Conservation (phyloP, 2,329 filamentous ascomycete species). For the Cladobotryum protrusum region DNA sequence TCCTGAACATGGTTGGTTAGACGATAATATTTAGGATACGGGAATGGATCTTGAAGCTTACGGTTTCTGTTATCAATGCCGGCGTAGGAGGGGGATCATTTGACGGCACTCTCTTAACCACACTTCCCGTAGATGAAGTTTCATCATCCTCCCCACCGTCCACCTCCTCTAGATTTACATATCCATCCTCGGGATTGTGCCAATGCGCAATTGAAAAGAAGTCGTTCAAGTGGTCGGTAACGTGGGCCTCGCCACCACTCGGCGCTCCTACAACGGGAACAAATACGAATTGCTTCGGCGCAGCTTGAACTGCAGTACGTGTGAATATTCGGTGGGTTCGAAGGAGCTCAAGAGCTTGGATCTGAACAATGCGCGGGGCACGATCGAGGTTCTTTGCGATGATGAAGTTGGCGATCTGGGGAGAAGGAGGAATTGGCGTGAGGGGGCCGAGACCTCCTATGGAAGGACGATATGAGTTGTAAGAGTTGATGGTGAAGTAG, state of each 20-base stretch:
- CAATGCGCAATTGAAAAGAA: conserved; percentile 84
- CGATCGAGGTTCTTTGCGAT: conserved; percentile 74
- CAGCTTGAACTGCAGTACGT: conserved; percentile 63
- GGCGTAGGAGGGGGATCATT: conserved; percentile 16
- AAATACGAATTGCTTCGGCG: conserved; percentile 74
- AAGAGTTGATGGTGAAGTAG: conserved; percentile 26
- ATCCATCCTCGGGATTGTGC: conserved; percentile 66
- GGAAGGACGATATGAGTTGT: conserved; percentile 18
- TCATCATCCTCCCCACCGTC: conserved; percentile 26
- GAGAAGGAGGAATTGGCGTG: conserved; percentile 19
- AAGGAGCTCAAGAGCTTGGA: conserved; percentile 73
- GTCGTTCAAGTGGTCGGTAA: conserved; percentile 64
- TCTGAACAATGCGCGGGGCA: conserved; percentile 70
- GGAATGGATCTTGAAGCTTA: conserved; percentile 21
- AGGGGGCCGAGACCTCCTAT: conserved; percentile 23
- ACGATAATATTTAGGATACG: neutral
- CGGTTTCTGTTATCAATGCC: conserved; percentile 37
- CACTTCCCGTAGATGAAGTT: conserved; percentile 37
- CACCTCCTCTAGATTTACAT: conserved; percentile 66
- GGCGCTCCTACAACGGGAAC: conserved; percentile 59
- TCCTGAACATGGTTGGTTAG: conserved; percentile 32
- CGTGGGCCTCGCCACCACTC: conserved; percentile 40
- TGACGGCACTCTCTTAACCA: conserved; percentile 33
- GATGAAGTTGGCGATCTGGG: conserved; percentile 70
- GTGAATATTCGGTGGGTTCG: conserved; percentile 73